A percentile compares a stretch with the other conserved stretches of the same genome.
phyloP scores from a whole-genome alignment of 129 eudicot species.

The Flaveria bidentis region DNA sequence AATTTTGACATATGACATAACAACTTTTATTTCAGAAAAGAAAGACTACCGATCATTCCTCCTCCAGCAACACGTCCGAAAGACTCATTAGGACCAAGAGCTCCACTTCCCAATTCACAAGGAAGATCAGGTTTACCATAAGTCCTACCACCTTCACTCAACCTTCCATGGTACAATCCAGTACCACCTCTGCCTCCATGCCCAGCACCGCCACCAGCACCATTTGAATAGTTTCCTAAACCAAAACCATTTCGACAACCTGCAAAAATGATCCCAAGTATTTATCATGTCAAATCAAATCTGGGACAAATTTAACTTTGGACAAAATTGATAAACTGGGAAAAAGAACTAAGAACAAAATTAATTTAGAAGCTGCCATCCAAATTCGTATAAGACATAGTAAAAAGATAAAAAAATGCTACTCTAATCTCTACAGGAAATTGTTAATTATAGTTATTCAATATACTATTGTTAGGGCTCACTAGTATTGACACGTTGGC shows the following conservation, averaged over 20 bases:
- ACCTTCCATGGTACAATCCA: slow-evolving; percentile 61
- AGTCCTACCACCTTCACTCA: slow-evolving; percentile 69
- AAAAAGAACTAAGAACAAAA: no score
- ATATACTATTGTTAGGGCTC: no score
- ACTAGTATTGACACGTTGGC: no score
- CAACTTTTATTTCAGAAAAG: not conserved
- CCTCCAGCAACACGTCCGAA: slow-evolving; percentile 78
- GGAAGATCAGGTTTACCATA: slow-evolving; percentile 86
- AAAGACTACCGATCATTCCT: slow-evolving; percentile 74
- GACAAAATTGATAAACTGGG: no score
- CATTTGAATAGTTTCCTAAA: slow-evolving; percentile 76
- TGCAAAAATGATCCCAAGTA: slow-evolving; percentile 29
- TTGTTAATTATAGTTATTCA: no score
- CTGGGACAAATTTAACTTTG: no score
- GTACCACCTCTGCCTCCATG: slow-evolving; percentile 92
- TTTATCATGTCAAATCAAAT: not conserved
- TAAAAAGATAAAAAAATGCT: no score
- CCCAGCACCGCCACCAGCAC: slow-evolving; percentile 96
- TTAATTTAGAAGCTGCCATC: no score
- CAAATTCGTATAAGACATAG: no score
- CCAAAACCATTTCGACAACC: slow-evolving; percentile 88
- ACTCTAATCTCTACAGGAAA: no score
- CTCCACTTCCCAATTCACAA: slow-evolving; percentile 86
- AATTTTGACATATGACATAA: not conserved
- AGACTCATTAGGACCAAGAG: slow-evolving; percentile 63